Evolutionary conservation across 805 yeast species (phyloP), one percentile per base, ranked within the genome.

Genomic region (Starmerella tilneyi): DNA sequence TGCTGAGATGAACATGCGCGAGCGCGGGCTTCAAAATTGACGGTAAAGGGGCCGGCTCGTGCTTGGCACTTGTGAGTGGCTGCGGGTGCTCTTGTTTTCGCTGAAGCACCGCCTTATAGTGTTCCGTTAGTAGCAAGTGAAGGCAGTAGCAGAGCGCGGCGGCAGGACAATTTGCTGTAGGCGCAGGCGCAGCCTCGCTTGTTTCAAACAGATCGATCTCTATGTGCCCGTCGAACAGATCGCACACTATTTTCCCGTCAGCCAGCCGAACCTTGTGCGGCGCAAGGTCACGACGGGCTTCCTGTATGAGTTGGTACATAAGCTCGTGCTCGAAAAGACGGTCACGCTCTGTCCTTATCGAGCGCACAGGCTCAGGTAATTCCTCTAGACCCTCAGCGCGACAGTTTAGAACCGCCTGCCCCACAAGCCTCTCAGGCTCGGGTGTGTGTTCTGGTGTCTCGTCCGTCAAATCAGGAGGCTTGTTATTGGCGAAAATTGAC

Each of bases 281-380:
- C 9, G 79, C 72, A 47, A 89, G 65, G 5, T 70, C 59, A 11
- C 40, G 27, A 24, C 79, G 72, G 1, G 94, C 84, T 62, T 89
- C 98, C 51, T 78, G 75, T 20, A 79, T 70, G 45, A 89, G 63
- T 54, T 80, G 86, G 61, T 75, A 76, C 65, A 84, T 84, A 44
- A 89, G 68, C 61, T 89, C 97, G 57, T 84, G 92, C 58, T 89
- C 97, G 64, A 89, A 89, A 7, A 88, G 68, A 48, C 76, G 74
- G 51, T 73, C 78, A 38, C 96, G 71, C 0, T 94, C 86, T 41
- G 66, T 74, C 29, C 73, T 70, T 22, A 89, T 75, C 13, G 50
- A 43, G 12, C 55, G 75, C 79, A 20, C 38, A 6, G 48, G 49
- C 15, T 37, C 44, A 3, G 22, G 30, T 8, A 46, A 31, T 2